A percentile compares a stretch with the other conserved stretches of the same genome.
These are phyloP conservation scores for Talaromyces ruber DNA, from an alignment of 495 filamentous ascomycete species.

Conservation along the genomic window DNA sequence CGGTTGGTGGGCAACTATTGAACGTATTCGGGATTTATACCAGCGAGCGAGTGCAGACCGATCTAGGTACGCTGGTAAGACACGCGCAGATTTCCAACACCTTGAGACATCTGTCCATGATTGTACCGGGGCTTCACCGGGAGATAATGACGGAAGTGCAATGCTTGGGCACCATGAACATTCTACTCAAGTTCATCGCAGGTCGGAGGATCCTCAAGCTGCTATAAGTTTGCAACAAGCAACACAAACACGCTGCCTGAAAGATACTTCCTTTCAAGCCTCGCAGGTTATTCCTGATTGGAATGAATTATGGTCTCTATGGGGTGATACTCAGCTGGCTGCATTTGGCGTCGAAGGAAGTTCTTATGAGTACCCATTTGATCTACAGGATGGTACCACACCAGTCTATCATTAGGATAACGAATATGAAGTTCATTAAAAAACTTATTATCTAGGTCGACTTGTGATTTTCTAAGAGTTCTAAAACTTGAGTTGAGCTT, in stretches of 20 bases:
- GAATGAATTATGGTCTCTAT: not conserved
- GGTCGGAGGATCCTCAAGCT: not conserved
- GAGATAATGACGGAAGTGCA: not conserved
- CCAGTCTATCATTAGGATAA: not conserved
- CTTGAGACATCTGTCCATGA: conserved; percentile 17
- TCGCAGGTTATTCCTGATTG: not conserved
- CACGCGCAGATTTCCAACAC: conserved; percentile 13
- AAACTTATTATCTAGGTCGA: too few relatives aligned
- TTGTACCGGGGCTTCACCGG: not conserved
- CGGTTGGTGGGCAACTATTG: conserved; percentile 15
- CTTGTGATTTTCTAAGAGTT: too few relatives aligned
- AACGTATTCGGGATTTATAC: conserved; percentile 13
- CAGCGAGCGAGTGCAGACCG: conserved; percentile 12
- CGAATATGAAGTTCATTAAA: not conserved
- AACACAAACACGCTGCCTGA: not conserved
- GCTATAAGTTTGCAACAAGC: not conserved
- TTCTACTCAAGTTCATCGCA: not conserved
- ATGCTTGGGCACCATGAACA: too few relatives aligned
- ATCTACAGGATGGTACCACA: not conserved
- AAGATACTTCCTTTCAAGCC: not conserved
- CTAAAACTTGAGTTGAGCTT: too few relatives aligned
- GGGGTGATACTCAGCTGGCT: not conserved
- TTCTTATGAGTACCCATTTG: not conserved
- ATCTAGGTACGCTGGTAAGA: conserved; percentile 13
- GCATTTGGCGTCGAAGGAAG: not conserved